phyloP scores from a whole-genome alignment of 2,329 filamentous ascomycete genomes.

The Stenocarpella maydis region DNA sequence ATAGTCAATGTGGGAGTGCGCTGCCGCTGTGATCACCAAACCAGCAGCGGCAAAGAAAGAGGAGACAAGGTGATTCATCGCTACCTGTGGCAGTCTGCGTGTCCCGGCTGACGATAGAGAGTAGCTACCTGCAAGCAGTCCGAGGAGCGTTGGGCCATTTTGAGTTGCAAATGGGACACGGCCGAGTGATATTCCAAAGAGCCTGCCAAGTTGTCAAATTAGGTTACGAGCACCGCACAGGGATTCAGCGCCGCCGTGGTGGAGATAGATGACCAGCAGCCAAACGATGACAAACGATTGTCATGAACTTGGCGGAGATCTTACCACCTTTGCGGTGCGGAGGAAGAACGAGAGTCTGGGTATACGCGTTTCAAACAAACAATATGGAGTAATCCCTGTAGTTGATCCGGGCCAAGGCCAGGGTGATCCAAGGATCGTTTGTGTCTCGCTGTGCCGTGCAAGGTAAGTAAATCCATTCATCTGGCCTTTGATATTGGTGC shows the following conservation, averaged over 20 bases:
- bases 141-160: neutral
- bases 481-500: neutral
- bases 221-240: neutral
- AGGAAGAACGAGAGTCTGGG: neutral
- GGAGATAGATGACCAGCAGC: neutral
- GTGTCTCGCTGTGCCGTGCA: neutral
- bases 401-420: slow-evolving; percentile 10
- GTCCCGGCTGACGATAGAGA: neutral
- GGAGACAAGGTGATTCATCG: neutral
- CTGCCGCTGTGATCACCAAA: slow-evolving; percentile 6
- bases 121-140: neutral
- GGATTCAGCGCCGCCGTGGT: neutral
- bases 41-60: neutral
- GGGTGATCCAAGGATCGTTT: neutral
- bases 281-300: slow-evolving; percentile 1
- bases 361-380: slow-evolving; percentile 20
- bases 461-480: neutral
- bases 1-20: slow-evolving; percentile 45
- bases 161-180: too few species aligned
- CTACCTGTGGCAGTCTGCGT: neutral
- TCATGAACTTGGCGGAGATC: neutral
- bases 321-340: slow-evolving; percentile 13
- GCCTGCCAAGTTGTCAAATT: neutral
- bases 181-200: neutral
- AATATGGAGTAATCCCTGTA: slow-evolving; percentile 9